Percentiles rank a stretch among this genome's conserved stretches.
Evolutionary conservation across 805 yeast species (phyloP).

Genomic region (Wickerhamiella dianesei): DNA sequence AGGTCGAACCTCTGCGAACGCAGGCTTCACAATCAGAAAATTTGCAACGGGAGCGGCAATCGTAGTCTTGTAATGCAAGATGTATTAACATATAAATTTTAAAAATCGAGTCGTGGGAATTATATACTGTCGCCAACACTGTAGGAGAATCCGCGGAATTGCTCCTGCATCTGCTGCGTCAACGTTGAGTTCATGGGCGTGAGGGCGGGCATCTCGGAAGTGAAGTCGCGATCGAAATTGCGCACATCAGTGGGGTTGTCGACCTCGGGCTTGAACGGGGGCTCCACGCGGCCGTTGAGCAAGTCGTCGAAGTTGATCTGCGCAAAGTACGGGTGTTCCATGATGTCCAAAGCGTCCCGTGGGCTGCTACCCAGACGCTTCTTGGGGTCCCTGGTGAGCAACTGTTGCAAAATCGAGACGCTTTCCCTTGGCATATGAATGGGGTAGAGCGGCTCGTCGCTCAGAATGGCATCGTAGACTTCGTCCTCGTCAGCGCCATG

Average conservation of each 20-base stretch:
- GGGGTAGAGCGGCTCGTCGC: slow-evolving; percentile 94
- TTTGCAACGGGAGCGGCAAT: too few species aligned
- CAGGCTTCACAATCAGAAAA: too few species aligned
- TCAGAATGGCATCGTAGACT: slow-evolving; percentile 87
- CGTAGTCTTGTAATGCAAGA: too few species aligned
- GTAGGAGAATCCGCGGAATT: slow-evolving; percentile 93
- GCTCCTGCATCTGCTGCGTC: slow-evolving; percentile 82
- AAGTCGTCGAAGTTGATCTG: slow-evolving; percentile 87
- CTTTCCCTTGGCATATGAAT: slow-evolving; percentile 96
- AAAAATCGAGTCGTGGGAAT: too few species aligned
- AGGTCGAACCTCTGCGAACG: too few species aligned
- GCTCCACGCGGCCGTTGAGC: slow-evolving; percentile 51
- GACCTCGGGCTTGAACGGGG: slow-evolving; percentile 84
- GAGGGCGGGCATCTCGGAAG: slow-evolving; percentile 83
- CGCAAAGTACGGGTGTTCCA: slow-evolving; percentile 88
- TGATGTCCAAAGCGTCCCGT: slow-evolving; percentile 81
- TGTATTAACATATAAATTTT: too few species aligned
- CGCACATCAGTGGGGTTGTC: slow-evolving; percentile 80
- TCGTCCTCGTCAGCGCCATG: slow-evolving; percentile 96
- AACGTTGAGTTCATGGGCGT: slow-evolving; percentile 88
- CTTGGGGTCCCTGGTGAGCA: slow-evolving; percentile 77
- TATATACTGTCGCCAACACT: slow-evolving; percentile 22
- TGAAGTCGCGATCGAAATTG: slow-evolving; percentile 88
- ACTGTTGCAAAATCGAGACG: slow-evolving; percentile 81
- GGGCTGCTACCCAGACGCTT: slow-evolving; percentile 77